Percentiles rank a stretch among this genome's conserved stretches.
Conservation (phyloP, 306 rosid genomes). For the Hippophae gyantsensis region DNA sequence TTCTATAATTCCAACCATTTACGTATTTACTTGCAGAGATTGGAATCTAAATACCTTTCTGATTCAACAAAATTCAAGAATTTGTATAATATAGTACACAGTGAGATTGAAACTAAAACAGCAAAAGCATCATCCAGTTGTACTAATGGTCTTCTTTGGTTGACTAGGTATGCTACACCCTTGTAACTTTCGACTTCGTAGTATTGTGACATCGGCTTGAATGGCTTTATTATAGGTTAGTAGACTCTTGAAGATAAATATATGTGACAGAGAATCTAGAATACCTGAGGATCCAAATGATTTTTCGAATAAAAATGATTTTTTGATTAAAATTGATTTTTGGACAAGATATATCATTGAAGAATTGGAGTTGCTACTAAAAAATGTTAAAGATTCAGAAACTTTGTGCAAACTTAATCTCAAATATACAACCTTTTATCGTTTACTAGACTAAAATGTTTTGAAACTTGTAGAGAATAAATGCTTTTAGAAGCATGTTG, state of each 20-base stretch:
- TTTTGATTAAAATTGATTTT: too few species aligned
- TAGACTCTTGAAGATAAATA: neutral
- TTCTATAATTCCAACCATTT: constrained; percentile 14
- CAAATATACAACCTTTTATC: too few species aligned
- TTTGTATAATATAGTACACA: constrained; percentile 69
- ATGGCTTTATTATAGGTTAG: neutral
- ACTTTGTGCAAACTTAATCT: too few species aligned
- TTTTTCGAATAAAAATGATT: too few species aligned
- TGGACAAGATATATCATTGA: too few species aligned
- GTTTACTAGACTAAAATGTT: too few species aligned
- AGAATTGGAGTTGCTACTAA: too few species aligned
- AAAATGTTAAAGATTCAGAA: too few species aligned
- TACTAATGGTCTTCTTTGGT: constrained; percentile 98
- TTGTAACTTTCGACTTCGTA: constrained; percentile 5
- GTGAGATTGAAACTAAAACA: constrained; percentile 69
- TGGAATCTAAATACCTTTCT: constrained; percentile 62
- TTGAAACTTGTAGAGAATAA: too few species aligned
- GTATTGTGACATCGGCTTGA: constrained; percentile 13
- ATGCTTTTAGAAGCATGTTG: too few species aligned
- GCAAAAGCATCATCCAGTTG: constrained; percentile 87
- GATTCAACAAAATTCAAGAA: constrained; percentile 48
- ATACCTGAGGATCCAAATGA: too few species aligned
- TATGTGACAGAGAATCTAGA: neutral
- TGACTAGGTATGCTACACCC: constrained; percentile 61
- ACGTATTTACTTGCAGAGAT: constrained; percentile 50